Evolutionary conservation across 225 moss, liverwort and hornwort genomes (phyloP), one percentile per base, ranked within the genome.

Genomic region (Ulota crispa): DNA sequence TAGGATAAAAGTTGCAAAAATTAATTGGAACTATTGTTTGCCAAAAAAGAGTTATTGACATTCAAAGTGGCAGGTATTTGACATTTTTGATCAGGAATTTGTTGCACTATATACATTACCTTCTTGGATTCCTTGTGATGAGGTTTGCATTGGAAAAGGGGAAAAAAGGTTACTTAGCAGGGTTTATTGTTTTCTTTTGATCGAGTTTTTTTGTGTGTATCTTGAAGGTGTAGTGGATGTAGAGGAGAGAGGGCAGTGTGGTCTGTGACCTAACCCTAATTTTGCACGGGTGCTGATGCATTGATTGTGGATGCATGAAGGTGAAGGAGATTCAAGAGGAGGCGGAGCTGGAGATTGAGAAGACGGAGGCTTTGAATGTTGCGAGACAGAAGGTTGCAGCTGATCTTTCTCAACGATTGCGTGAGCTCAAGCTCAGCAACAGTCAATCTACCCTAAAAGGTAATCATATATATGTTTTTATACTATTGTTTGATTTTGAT

Each of bases 241-340:
- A 23, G 5, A 47, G 64, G 65, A 39, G 19, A 63, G 53, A 50
- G 53, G n/a, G 36, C 13, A 42, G 9, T 28, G 8, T 76, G 76
- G 73, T 68, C 77, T 28, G 8, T 76, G 76, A 77, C 73, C 77
- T 85, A 85, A 83, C 74, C 77, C 83, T 78, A 83, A 63, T 56
- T 73, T 9, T 30, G 45, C 67, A 30, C 20, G 6, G 37, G 23
- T 66, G 36, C 10, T 36, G 61, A 73, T 66, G 59, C 39, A 45
- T 66, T 80, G 16, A 31, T 68, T 76, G 43, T 52, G 64, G n/a
- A 14, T 63, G 55, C 52, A 72, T 84, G 76, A 82, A 94, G 93
- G 88, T 96, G 83, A 90, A 88, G 55, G 93, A 91, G 80, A 87
- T 95, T 67, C 83, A 91, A 77, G 21, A 79, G 81, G 95, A 93